These are phyloP conservation scores for Crithidia fasciculata DNA, from an alignment of 208 protist genomes.

Conservation along the genomic window DNA sequence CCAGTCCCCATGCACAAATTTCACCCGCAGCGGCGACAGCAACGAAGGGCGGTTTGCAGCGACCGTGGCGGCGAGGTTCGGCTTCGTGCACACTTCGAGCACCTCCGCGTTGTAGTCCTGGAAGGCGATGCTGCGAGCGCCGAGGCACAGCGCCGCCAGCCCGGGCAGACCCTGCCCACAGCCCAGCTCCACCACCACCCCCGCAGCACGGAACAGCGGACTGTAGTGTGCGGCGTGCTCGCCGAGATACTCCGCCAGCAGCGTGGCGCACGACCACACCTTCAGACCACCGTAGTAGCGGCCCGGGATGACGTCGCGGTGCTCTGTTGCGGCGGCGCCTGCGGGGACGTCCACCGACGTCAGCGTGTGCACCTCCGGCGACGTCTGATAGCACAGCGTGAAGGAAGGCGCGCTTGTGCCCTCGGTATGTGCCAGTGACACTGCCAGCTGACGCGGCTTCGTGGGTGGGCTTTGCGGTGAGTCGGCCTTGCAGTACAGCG, in stretches of 20 bases:
- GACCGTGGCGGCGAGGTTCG: constrained; percentile 77
- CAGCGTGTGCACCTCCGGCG: constrained; percentile 44
- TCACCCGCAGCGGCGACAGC: constrained; percentile 27
- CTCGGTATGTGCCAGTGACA: background rate
- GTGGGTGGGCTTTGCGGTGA: background rate
- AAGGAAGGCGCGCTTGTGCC: background rate
- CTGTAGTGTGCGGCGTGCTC: constrained; percentile 40
- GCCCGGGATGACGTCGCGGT: constrained; percentile 84
- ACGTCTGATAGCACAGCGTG: constrained; percentile 53
- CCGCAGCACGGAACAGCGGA: constrained; percentile 5
- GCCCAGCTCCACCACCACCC: constrained; percentile 74
- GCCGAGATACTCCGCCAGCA: constrained; percentile 63
- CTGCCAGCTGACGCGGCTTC: constrained; percentile 23
- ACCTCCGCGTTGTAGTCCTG: constrained; percentile 92
- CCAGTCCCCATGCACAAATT: constrained; percentile 86
- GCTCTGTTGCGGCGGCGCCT: constrained; percentile 17
- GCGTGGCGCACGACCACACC: constrained; percentile 87
- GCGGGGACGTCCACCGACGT: constrained; percentile 24
- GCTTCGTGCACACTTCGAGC: constrained; percentile 66
- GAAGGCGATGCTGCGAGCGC: constrained; percentile 61
- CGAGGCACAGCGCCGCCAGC: constrained; percentile 65
- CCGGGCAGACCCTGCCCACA: constrained; percentile 82
- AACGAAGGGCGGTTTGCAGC: constrained; percentile 17
- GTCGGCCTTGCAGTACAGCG: constrained; percentile 7
- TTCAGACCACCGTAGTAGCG: constrained; percentile 90